phyloP scores from a whole-genome alignment of 495 filamentous ascomycete species.

The Penicillium egyptiacum region DNA sequence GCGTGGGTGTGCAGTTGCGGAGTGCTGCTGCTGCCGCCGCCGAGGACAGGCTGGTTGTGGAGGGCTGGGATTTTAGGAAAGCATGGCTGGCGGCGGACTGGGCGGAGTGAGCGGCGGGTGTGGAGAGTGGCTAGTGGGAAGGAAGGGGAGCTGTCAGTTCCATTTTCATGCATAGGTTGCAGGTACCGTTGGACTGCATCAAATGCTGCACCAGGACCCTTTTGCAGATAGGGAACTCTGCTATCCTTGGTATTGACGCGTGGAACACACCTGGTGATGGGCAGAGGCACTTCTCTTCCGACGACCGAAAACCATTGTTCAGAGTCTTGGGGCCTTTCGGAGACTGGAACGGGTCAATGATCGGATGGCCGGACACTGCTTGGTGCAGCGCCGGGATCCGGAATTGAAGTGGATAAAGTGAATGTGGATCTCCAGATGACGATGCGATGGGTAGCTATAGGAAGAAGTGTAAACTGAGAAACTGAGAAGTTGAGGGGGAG shows the following conservation, averaged over 20 bases:
- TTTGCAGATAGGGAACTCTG: not conserved
- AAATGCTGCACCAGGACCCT: not conserved
- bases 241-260: not conserved
- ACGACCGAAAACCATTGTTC: slow-evolving; percentile 53
- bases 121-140: slow-evolving; percentile 51
- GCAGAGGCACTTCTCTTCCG: slow-evolving; percentile 48
- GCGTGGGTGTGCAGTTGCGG: slow-evolving; percentile 70
- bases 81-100: slow-evolving; percentile 77
- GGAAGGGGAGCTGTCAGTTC: slow-evolving; percentile 15
- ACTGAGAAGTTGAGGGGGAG: slow-evolving; percentile 5
- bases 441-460: slow-evolving; percentile 7
- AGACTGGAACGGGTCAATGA: not conserved
- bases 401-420: slow-evolving; percentile 18
- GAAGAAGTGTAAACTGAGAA: slow-evolving; percentile 9
- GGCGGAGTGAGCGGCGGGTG: slow-evolving; percentile 63
- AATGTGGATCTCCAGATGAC: slow-evolving; percentile 12
- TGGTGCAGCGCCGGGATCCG: slow-evolving; percentile 31
- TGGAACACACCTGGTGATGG: slow-evolving; percentile 54
- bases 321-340: not conserved
- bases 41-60: slow-evolving; percentile 67
- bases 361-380: slow-evolving; percentile 31
- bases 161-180: slow-evolving; percentile 16
- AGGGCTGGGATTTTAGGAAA: slow-evolving; percentile 66
- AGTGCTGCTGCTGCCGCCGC: slow-evolving; percentile 85
- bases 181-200: slow-evolving; percentile 12